Conservation (phyloP, 345 rosid genomes). For the Eucalyptus polybractea region DNA sequence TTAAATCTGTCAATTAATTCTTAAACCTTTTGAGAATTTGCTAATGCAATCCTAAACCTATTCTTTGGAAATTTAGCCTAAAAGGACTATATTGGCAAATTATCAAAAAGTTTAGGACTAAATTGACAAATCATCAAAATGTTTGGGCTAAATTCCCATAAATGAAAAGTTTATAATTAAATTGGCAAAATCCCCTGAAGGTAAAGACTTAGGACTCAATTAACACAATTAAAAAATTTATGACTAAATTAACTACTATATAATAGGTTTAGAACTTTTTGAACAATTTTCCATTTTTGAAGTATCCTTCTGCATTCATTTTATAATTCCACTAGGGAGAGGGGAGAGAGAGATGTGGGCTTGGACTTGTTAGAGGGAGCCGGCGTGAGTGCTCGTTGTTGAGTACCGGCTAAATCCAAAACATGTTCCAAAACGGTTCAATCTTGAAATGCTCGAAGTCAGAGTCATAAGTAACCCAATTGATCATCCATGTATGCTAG, state of each 20-base stretch:
- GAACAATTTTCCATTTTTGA: not conserved
- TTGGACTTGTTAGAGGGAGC: not conserved
- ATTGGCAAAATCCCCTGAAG: rapidly evolving
- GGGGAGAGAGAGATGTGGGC: not conserved
- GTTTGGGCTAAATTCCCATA: too few species aligned
- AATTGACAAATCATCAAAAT: too few species aligned
- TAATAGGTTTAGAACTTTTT: too few species aligned
- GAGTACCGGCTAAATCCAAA: not conserved
- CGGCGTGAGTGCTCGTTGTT: not conserved
- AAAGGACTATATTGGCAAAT: not conserved
- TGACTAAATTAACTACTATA: too few species aligned
- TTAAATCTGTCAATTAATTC: rapidly evolving
- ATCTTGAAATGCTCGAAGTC: not conserved
- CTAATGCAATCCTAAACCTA: not conserved
- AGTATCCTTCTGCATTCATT: not conserved
- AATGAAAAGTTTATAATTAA: rapidly evolving
- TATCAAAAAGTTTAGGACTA: rapidly evolving
- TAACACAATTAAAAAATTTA: not conserved
- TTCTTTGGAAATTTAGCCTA: not conserved
- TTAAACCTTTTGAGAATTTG: too few species aligned
- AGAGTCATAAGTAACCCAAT: not conserved
- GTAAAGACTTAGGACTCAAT: rapidly evolving
- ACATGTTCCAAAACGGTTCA: not conserved
- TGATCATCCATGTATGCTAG: not conserved
- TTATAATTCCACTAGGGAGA: not conserved